Conservation (phyloP, 2,329 filamentous ascomycete genomes). For the Orbilia javanica region DNA sequence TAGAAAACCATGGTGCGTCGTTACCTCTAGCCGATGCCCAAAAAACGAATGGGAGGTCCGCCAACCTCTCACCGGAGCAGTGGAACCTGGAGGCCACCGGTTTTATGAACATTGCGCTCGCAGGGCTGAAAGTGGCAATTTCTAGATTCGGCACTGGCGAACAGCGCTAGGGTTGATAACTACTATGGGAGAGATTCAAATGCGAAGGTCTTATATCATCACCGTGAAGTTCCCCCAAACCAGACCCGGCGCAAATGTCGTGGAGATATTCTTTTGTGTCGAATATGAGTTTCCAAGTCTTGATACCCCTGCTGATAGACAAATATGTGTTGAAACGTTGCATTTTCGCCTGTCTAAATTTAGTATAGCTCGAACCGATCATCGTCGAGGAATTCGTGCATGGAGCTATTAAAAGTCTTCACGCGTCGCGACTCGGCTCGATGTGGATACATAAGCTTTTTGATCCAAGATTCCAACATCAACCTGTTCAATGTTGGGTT, state of each 20-base stretch:
- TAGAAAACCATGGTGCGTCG: slow-evolving; percentile 2
- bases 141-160: slow-evolving; percentile 20
- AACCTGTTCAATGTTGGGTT: too few relatives aligned
- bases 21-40: slow-evolving; percentile 22
- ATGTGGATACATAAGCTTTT: too few relatives aligned
- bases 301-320: too few relatives aligned
- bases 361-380: background rate
- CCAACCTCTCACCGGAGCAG: slow-evolving; percentile 12
- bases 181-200: too few relatives aligned
- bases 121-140: slow-evolving; percentile 16
- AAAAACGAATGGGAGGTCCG: background rate
- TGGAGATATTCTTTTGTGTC: too few relatives aligned
- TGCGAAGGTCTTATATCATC: too few relatives aligned
- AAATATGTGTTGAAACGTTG: background rate
- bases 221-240: too few relatives aligned
- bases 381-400: background rate
- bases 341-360: background rate
- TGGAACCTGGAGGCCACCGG: slow-evolving; percentile 30
- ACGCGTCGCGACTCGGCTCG: background rate
- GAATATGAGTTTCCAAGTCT: too few relatives aligned
- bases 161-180: slow-evolving; percentile 7
- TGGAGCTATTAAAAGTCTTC: too few relatives aligned
- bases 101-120: slow-evolving; percentile 21
- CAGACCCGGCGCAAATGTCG: too few relatives aligned
- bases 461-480: too few relatives aligned